These are phyloP conservation scores for Chaetomium sp. DNA, from an alignment of 2,329 filamentous ascomycete species.

Conservation along the genomic window DNA sequence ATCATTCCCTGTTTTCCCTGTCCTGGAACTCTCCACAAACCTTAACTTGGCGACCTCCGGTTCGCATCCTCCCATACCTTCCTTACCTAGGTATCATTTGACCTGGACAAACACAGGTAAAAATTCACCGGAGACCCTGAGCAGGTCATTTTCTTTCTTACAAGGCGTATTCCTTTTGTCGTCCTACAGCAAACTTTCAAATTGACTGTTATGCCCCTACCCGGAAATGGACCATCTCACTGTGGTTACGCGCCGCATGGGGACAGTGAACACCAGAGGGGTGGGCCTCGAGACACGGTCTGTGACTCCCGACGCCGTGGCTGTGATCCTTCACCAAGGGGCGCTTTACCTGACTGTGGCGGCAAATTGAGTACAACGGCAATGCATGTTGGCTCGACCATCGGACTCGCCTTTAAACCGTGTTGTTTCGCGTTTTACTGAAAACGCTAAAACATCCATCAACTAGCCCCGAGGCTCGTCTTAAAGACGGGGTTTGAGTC, in stretches of 20 bases:
- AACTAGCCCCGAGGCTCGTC: too few species aligned
- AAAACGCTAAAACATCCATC: too few species aligned
- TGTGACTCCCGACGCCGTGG: neutral
- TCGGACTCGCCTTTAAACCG: neutral
- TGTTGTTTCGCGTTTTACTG: neutral
- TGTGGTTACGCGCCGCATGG: too few species aligned
- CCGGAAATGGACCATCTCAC: too few species aligned
- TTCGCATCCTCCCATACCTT: neutral
- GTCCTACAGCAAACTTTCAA: too few species aligned
- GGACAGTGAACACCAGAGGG: too few species aligned
- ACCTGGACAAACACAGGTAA: neutral
- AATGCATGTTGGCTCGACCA: neutral
- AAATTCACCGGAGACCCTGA: neutral
- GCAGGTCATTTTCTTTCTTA: neutral
- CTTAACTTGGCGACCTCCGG: constrained; percentile 7
- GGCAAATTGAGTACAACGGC: neutral
- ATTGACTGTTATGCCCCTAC: too few species aligned
- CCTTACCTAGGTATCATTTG: neutral
- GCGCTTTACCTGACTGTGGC: neutral
- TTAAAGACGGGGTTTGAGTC: neutral
- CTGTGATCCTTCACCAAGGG: neutral
- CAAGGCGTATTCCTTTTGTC: neutral
- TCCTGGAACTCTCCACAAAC: constrained; percentile 2
- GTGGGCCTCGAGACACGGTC: neutral
- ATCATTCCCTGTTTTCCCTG: neutral